phyloP scores from a whole-genome alignment of 352 stramenopile species.

The Pythium biforme region DNA sequence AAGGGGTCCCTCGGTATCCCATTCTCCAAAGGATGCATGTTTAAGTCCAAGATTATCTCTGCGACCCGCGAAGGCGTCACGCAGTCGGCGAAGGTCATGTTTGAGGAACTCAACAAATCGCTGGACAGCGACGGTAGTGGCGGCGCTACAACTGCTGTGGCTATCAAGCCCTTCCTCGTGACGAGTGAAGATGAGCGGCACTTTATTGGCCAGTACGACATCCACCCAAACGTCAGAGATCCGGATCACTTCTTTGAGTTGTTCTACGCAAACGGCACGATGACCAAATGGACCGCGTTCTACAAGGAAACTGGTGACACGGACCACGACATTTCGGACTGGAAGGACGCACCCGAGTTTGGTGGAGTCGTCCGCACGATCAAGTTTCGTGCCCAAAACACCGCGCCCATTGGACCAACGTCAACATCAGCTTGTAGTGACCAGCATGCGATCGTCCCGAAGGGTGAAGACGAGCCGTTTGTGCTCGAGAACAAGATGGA shows the following conservation, averaged over 20 bases:
- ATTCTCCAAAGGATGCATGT: conserved; percentile 89
- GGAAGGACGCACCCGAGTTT: conserved; percentile 56
- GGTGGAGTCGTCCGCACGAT: conserved; percentile 64
- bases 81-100: conserved; percentile 53
- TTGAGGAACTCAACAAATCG: conserved; percentile 60
- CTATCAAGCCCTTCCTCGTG: conserved; percentile 58
- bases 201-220: conserved; percentile 62
- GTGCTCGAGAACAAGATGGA: conserved; percentile 63
- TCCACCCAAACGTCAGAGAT: conserved; percentile 50
- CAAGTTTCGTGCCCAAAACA: conserved; percentile 76
- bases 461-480: conserved; percentile 45
- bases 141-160: conserved; percentile 18
- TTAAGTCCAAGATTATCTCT: conserved; percentile 89
- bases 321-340: conserved; percentile 56
- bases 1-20: conserved; percentile 76
- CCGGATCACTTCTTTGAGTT: conserved; percentile 69
- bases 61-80: conserved; percentile 61
- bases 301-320: conserved; percentile 62
- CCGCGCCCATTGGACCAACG: conserved; percentile 61
- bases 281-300: conserved; percentile 52
- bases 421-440: conserved; percentile 54
- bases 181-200: conserved; percentile 70
- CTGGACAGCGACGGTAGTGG: conserved; percentile 26
- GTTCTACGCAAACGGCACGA: conserved; percentile 59
- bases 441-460: conserved; percentile 50